These are phyloP conservation scores for Scheffersomyces titani DNA, from an alignment of 1,139 yeast species.

Conservation along the genomic window DNA sequence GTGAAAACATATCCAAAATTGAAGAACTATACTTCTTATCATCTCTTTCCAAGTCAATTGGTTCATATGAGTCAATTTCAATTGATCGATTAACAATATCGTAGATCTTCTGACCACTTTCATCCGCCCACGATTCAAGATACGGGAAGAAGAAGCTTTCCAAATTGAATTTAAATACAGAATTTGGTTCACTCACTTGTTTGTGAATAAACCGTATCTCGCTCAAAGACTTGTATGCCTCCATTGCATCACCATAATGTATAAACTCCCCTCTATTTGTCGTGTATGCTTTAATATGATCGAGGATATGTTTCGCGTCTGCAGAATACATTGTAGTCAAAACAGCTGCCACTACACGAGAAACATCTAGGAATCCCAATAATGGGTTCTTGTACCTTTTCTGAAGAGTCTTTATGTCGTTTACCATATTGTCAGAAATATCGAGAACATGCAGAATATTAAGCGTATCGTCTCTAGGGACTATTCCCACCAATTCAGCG, in stretches of 20 bases:
- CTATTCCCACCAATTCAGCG: constrained; percentile 52
- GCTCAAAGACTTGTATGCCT: constrained; percentile 55
- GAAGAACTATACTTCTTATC: constrained; percentile 49
- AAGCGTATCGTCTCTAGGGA: constrained; percentile 67
- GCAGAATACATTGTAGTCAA: constrained; percentile 62
- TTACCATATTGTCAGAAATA: constrained; percentile 57
- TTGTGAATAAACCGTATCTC: constrained; percentile 56
- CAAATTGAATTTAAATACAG: constrained; percentile 52
- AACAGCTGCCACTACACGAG: constrained; percentile 56
- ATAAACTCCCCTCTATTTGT: constrained; percentile 38
- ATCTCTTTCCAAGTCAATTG: constrained; percentile 47
- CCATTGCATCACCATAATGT: constrained; percentile 61
- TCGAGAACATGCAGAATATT: constrained; percentile 59
- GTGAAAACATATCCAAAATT: constrained; percentile 65
- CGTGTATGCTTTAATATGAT: constrained; percentile 52
- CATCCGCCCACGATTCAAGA: constrained; percentile 56
- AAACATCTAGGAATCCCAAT: constrained; percentile 57
- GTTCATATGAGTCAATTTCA: constrained; percentile 55
- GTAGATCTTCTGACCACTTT: constrained; percentile 50
- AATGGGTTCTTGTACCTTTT: constrained; percentile 64
- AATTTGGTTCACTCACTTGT: constrained; percentile 44
- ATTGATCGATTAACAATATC: constrained; percentile 58
- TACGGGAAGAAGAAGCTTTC: constrained; percentile 64
- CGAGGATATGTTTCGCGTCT: constrained; percentile 63
- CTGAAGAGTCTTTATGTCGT: constrained; percentile 53